Percentiles rank a stretch among this genome's conserved stretches.
phyloP scores from a whole-genome alignment of 176 grass and related monocot species.

The Musa itinerans region DNA sequence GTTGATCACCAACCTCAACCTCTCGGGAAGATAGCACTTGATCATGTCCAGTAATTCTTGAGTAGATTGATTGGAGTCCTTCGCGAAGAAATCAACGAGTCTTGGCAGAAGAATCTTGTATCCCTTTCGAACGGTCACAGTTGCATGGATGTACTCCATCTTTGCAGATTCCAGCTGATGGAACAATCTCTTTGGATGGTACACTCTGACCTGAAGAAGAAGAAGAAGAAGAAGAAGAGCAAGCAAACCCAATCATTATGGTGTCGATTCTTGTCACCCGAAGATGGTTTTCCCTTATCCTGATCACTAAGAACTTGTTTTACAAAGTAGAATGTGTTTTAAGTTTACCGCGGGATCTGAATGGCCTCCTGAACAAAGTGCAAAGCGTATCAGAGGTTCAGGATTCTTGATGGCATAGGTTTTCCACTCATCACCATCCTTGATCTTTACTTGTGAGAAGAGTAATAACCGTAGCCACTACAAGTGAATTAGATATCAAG shows the following conservation, averaged over 20 bases:
- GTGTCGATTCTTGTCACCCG: too few relatives aligned
- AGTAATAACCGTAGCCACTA: constrained; percentile 67
- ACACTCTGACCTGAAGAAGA: constrained; percentile 50
- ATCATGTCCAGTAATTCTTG: constrained; percentile 41
- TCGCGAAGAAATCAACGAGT: constrained; percentile 43
- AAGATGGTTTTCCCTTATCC: too few relatives aligned
- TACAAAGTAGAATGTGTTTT: too few relatives aligned
- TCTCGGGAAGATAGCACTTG: constrained; percentile 47
- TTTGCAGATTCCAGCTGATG: constrained; percentile 67
- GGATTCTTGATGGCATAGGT: constrained; percentile 42
- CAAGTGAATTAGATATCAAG: not conserved
- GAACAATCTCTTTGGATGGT: constrained; percentile 47
- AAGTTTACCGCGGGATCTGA: constrained; percentile 66
- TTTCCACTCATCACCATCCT: constrained; percentile 58
- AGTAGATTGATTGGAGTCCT: constrained; percentile 45
- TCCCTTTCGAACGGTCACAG: constrained; percentile 39
- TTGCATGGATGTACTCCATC: constrained; percentile 66
- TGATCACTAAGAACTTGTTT: too few relatives aligned
- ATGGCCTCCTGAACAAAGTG: constrained; percentile 66
- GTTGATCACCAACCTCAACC: constrained; percentile 34
- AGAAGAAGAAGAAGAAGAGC: too few relatives aligned
- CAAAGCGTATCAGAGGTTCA: constrained; percentile 80
- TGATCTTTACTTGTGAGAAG: constrained; percentile 58
- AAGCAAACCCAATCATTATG: too few relatives aligned
- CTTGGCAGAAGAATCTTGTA: constrained; percentile 57